A percentile compares a stretch with the other conserved stretches of the same genome.
phyloP scores from a whole-genome alignment of 148 eudicot genomes.

The Rheum nobile region DNA sequence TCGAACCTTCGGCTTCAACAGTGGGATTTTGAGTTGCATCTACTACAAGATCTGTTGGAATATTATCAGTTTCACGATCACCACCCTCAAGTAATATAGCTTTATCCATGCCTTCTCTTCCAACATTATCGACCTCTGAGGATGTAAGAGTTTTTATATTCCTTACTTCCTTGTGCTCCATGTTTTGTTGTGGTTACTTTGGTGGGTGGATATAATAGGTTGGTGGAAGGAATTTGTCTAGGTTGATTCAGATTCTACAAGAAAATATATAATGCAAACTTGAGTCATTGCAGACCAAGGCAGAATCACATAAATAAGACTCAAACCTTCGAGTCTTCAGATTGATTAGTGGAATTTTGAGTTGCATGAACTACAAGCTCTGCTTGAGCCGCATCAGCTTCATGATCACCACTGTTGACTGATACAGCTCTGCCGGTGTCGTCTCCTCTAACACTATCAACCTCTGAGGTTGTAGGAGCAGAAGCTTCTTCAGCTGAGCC shows the following conservation, averaged over 20 bases:
- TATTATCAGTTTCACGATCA: too few species aligned
- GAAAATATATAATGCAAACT: neutral
- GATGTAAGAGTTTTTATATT: too few species aligned
- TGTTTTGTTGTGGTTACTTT: too few species aligned
- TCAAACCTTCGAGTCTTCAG: slow-evolving; percentile 34
- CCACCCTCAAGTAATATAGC: too few species aligned
- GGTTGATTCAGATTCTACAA: neutral
- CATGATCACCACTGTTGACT: slow-evolving; percentile 15
- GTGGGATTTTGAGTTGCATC: too few species aligned
- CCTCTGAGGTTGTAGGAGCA: slow-evolving; percentile 10
- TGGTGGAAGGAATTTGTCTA: neutral
- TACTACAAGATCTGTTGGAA: too few species aligned
- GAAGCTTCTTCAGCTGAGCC: slow-evolving; percentile 31
- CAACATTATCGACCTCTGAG: too few species aligned
- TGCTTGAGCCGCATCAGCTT: slow-evolving; percentile 16
- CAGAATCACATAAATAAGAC: neutral
- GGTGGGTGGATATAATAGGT: neutral
- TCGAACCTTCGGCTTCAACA: too few species aligned
- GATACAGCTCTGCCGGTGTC: slow-evolving; percentile 22
- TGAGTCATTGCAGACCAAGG: neutral
- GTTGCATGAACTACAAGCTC: slow-evolving; percentile 23
- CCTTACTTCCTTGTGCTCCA: too few species aligned
- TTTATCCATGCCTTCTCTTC: too few species aligned
- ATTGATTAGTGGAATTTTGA: slow-evolving; percentile 14
- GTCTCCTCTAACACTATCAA: slow-evolving; percentile 23